phyloP scores from a whole-genome alignment of 805 yeast species.

The Candida mattraensis region DNA sequence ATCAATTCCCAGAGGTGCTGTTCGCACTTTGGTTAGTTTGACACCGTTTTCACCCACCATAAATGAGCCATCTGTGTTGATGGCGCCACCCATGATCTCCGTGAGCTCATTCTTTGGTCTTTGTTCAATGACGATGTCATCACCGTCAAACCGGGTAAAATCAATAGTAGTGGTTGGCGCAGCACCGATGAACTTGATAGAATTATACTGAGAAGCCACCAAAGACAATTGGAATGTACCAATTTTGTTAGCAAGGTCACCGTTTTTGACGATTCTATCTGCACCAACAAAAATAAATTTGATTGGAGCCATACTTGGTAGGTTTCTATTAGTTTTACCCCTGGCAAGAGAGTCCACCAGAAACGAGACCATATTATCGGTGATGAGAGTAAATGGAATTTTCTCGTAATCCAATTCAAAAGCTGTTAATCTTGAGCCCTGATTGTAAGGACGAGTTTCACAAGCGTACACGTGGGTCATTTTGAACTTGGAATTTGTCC shows the following conservation, averaged over 20 bases:
- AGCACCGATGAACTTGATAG: conserved; percentile 85
- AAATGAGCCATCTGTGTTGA: conserved; percentile 35
- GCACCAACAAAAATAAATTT: conserved; percentile 93
- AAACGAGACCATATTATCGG: conserved; percentile 90
- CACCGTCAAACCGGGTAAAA: conserved; percentile 61
- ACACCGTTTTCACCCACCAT: conserved; percentile 29
- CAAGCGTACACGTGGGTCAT: conserved; percentile 78
- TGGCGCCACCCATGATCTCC: conserved; percentile 66
- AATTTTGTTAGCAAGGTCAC: conserved; percentile 95
- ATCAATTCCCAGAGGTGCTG: conserved; percentile 79
- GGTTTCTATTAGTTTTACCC: conserved; percentile 23
- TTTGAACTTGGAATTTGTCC: conserved; percentile 38
- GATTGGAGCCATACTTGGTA: conserved; percentile 56
- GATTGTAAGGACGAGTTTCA: conserved; percentile 96
- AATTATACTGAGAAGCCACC: conserved; percentile 60
- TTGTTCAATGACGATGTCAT: conserved; percentile 79
- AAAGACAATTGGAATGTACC: conserved; percentile 90
- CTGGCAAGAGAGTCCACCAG: conserved; percentile 50
- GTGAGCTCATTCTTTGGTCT: conserved; percentile 82
- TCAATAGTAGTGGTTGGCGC: conserved; percentile 95
- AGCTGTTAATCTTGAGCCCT: conserved; percentile 92
- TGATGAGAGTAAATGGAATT: conserved; percentile 84
- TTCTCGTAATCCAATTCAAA: conserved; percentile 83
- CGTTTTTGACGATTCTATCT: conserved; percentile 88
- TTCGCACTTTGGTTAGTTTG: conserved; percentile 54